phyloP scores from a whole-genome alignment of 78 protist genomes.

The Protostelium mycophagum region DNA sequence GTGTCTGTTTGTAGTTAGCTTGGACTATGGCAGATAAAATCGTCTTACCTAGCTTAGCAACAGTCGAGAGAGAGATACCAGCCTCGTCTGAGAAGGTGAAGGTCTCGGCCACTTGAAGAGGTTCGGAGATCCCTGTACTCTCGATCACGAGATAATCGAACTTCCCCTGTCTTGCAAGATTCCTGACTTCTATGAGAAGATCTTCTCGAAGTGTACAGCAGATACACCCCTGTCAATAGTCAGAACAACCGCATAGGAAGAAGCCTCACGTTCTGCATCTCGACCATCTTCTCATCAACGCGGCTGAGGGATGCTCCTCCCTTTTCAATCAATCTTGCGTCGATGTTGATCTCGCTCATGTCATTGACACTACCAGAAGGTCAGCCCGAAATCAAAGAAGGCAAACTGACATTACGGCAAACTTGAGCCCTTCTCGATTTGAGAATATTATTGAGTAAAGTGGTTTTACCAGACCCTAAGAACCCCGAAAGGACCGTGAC shows the following conservation, averaged over 20 bases:
- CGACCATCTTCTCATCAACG: conserved; percentile 64
- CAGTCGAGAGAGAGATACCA: neutral
- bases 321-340: conserved; percentile 61
- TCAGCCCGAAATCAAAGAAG: neutral
- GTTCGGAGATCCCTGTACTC: conserved; percentile 76
- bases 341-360: conserved; percentile 80
- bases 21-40: neutral
- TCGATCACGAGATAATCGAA: conserved; percentile 60
- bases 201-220: conserved; percentile 91
- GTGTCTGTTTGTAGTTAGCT: conserved; percentile 10
- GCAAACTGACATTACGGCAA: conserved; percentile 23
- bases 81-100: conserved; percentile 54
- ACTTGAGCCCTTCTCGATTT: conserved; percentile 32
- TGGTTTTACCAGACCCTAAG: conserved; percentile 79
- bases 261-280: conserved; percentile 71
- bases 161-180: conserved; percentile 31
- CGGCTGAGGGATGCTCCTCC: conserved; percentile 7
- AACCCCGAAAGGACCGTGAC: conserved; percentile 87
- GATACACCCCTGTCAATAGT: conserved; percentile 78
- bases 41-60: conserved; percentile 15
- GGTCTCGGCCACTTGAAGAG: conserved; percentile 89
- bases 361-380: conserved; percentile 26
- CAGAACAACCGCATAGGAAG: neutral
- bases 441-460: conserved; percentile 52
- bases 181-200: conserved; percentile 62